Base-by-base conservation (phyloP, 768 basidiomycete genomes). In the Pulveroboletus sp. region DNA sequence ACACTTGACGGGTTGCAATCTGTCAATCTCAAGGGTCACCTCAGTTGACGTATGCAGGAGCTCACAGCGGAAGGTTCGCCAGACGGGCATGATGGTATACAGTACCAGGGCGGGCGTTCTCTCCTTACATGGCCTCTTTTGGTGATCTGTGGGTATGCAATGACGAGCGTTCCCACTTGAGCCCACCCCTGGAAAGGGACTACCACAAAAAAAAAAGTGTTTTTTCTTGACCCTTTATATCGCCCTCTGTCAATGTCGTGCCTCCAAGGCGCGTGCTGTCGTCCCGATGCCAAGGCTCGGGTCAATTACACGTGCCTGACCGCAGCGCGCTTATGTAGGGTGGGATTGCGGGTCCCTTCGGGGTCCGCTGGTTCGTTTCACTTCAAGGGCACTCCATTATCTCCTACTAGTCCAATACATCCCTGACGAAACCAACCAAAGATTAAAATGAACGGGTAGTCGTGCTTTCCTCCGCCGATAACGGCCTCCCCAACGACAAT, bases 291-390 rank as follows among this genome's bases (percentile, higher is more conserved):
- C 49, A 56, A 43, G 45, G 44, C 6, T 46, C 35, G 43, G 39
- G 54, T 47, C 42, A 52, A 60, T 43, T 47, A 47, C 47, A 17
- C 38, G 58, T 58, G 17, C 58, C 58, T 61, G 55, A 37, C 7
- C 31, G 35, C 49, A 35, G 44, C 57, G 45, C 24, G 21, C 37
- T 32, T 28, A 32, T 35, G 28, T 8, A 39, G 15, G 28, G 32
- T 4, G 31, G 43, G 28, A 8, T 26, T 18, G 21, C 21, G 21
- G 21, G 21, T n/a, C 36, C 18, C 38, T 43, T 14, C 27, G 10
- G 37, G 8, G 32, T 27, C 31, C n/a, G 8, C 6, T 32, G 43
- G 53, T 49, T 52, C 39, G 56, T 54, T 61, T 58, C 51, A 49
- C n/a, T 31, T 6, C 28, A 43, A 18, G n/a, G 8, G 21, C n/a